Conservation (phyloP, 176 grass and related monocot genomes). For the Poa pratensis region DNA sequence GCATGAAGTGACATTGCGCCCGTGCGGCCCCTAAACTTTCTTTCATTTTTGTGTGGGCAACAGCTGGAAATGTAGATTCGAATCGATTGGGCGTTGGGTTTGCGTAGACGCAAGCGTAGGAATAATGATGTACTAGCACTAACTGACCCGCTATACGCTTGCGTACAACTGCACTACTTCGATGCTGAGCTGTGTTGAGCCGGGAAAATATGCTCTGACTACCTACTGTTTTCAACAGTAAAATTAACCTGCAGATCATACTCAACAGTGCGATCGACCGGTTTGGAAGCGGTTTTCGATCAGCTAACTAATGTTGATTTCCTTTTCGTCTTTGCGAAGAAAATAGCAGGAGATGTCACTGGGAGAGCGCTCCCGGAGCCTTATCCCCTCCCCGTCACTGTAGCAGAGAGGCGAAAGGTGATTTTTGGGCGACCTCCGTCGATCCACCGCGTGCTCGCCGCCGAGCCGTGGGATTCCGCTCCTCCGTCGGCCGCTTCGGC, state of each 20-base stretch:
- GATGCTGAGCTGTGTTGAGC: neutral
- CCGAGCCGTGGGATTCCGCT: no score
- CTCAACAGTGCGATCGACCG: neutral
- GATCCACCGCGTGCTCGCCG: no score
- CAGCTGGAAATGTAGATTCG: no score
- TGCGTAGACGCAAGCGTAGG: constrained; percentile 36
- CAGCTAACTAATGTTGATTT: neutral
- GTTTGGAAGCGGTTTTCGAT: neutral
- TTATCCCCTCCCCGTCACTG: no score
- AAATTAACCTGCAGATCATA: neutral
- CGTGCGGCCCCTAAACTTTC: neutral
- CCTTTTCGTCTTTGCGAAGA: neutral
- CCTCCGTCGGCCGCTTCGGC: no score
- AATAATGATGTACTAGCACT: neutral
- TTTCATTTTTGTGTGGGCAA: no score
- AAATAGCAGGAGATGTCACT: neutral
- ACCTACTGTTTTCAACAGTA: neutral
- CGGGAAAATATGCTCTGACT: neutral
- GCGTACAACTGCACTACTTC: neutral
- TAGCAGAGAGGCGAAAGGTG: no score
- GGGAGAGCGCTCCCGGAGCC: no score
- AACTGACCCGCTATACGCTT: constrained; percentile 12
- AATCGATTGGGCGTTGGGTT: constrained; percentile 17
- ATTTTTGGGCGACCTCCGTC: no score
- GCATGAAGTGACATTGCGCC: neutral